phyloP scores from a whole-genome alignment of 441 rosid species.

The Eutrema salsugineum region DNA sequence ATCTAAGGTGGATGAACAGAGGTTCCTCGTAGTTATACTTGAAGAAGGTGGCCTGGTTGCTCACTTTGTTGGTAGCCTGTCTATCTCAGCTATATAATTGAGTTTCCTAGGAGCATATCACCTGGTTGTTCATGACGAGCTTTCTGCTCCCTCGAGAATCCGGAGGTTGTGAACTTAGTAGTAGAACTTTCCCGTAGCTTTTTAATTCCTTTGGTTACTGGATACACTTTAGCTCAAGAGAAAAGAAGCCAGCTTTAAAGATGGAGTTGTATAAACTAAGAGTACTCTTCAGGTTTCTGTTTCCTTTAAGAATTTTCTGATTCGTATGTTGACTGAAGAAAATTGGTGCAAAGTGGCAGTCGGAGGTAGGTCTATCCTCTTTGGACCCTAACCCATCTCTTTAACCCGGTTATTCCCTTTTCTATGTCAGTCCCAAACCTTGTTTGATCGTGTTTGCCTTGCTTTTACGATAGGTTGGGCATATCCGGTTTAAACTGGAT shows the following conservation, averaged over 20 bases:
- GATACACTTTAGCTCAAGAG: slow-evolving; percentile 15
- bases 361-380: slow-evolving; percentile 63
- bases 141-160: background rate
- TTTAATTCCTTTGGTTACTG: background rate
- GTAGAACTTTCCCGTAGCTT: background rate
- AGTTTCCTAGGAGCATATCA: slow-evolving; percentile 7
- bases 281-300: slow-evolving; percentile 14
- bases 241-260: slow-evolving; percentile 22
- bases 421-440: slow-evolving; percentile 34
- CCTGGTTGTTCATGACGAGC: background rate
- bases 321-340: slow-evolving; percentile 38
- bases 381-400: slow-evolving; percentile 40
- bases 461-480: slow-evolving; percentile 69
- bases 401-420: slow-evolving; percentile 30
- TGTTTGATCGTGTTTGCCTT: slow-evolving; percentile 69
- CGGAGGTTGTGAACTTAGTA: background rate
- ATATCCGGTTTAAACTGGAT: slow-evolving; percentile 47
- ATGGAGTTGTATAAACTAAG: background rate
- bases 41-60: background rate
- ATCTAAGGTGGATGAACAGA: background rate
- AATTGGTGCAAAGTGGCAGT: slow-evolving; percentile 40
- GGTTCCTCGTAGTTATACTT: background rate
- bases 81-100: slow-evolving; percentile 6
- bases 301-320: slow-evolving; percentile 26
- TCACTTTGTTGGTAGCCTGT: background rate